These are phyloP conservation scores for Neodidymelliopsis sp. DNA, from an alignment of 2,329 filamentous ascomycete genomes.

Conservation along the genomic window DNA sequence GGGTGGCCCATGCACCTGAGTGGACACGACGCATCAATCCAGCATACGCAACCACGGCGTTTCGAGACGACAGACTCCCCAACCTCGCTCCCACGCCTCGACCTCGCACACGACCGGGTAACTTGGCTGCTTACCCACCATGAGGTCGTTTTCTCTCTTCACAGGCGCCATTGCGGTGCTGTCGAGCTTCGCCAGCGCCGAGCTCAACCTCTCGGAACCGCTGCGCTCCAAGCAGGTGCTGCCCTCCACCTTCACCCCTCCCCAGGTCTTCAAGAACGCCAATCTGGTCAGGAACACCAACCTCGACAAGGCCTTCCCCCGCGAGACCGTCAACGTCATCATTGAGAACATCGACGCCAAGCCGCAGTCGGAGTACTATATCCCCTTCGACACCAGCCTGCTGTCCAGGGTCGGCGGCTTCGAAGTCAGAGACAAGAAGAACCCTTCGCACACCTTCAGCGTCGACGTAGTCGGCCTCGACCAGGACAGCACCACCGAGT, in stretches of 20 bases:
- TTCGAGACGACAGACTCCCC: slow-evolving; percentile 18
- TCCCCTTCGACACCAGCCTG: slow-evolving; percentile 81
- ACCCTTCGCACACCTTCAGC: slow-evolving; percentile 71
- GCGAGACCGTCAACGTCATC: slow-evolving; percentile 92
- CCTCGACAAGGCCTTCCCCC: slow-evolving; percentile 88
- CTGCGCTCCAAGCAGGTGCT: slow-evolving; percentile 60
- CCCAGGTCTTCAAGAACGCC: slow-evolving; percentile 90
- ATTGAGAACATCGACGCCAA: slow-evolving; percentile 84
- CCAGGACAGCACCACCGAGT: slow-evolving; percentile 62
- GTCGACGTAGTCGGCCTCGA: slow-evolving; percentile 71
- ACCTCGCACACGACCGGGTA: slow-evolving; percentile 45
- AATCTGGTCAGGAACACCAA: slow-evolving; percentile 92
- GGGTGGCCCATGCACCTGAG: slow-evolving; percentile 1
- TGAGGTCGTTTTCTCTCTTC: slow-evolving; percentile 50
- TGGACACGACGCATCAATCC: slow-evolving; percentile 49
- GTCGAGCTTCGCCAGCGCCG: slow-evolving; percentile 65
- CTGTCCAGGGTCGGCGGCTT: slow-evolving; percentile 82
- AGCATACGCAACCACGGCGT: slow-evolving; percentile 26
- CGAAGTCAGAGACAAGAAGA: slow-evolving; percentile 93
- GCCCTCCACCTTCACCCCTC: slow-evolving; percentile 73
- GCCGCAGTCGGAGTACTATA: slow-evolving; percentile 87
- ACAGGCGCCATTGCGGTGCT: slow-evolving; percentile 61
- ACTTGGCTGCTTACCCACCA: slow-evolving; percentile 42
- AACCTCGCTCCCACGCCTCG: slow-evolving; percentile 14
- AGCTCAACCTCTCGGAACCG: slow-evolving; percentile 67